A percentile compares a stretch with the other conserved stretches of the same genome.
These are phyloP conservation scores for Bipolaris bicolor DNA, from an alignment of 2,329 filamentous ascomycete genomes.

Conservation along the genomic window DNA sequence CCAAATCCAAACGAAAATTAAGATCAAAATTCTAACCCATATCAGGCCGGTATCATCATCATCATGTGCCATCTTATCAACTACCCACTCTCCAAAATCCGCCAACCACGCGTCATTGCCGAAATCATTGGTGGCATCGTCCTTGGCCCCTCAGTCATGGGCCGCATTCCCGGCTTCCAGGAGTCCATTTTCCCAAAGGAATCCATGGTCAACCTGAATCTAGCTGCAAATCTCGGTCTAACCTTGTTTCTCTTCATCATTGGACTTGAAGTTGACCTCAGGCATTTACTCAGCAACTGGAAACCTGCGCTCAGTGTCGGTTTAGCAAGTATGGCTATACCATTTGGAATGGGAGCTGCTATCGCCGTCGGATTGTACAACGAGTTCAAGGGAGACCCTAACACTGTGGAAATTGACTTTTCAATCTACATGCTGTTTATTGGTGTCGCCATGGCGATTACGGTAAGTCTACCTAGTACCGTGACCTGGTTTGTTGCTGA, in stretches of 20 bases:
- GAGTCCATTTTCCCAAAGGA: conserved; percentile 75
- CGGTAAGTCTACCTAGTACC: conserved; percentile 56
- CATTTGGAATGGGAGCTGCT: conserved; percentile 80
- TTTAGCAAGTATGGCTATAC: conserved; percentile 77
- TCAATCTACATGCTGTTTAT: conserved; percentile 77
- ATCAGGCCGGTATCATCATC: conserved; percentile 73
- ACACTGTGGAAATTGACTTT: conserved; percentile 64
- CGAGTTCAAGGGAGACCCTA: conserved; percentile 67
- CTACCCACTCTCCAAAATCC: conserved; percentile 76
- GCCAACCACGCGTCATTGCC: conserved; percentile 81
- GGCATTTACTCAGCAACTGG: conserved; percentile 81
- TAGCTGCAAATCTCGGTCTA: conserved; percentile 83
- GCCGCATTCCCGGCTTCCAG: conserved; percentile 80
- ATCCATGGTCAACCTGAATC: conserved; percentile 75
- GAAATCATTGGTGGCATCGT: conserved; percentile 86
- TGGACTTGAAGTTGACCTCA: conserved; percentile 83
- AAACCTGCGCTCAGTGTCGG: conserved; percentile 77
- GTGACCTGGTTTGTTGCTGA: conserved; percentile 11
- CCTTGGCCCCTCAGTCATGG: conserved; percentile 86
- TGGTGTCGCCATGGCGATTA: conserved; percentile 92
- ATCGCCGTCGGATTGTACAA: conserved; percentile 83
- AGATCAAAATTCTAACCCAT: conserved; percentile 5
- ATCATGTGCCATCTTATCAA: conserved; percentile 76
- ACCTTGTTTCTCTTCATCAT: conserved; percentile 88
- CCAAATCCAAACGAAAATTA: not conserved